phyloP scores from a whole-genome alignment of 1,284 basidiomycete genomes.

The Microbotryum silenes-acaulis region DNA sequence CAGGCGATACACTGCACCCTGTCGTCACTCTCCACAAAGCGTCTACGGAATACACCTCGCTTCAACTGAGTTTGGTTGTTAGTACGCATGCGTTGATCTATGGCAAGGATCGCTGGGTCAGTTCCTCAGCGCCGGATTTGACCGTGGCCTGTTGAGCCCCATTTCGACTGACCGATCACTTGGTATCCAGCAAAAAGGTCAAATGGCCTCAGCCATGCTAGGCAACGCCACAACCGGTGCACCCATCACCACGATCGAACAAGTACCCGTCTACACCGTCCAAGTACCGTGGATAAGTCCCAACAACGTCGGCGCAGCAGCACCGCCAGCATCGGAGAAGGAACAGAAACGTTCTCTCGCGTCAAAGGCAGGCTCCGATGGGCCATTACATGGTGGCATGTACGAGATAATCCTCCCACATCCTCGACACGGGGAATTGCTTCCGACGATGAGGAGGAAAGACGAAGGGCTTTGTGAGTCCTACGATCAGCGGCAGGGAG shows the following conservation, averaged over 20 bases:
- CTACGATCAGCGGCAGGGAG: not conserved
- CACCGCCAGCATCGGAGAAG: not conserved
- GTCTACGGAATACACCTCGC: not conserved
- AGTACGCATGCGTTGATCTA: slow-evolving; percentile 7
- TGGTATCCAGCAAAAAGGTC: not conserved
- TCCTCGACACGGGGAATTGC: not conserved
- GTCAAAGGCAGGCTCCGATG: not conserved
- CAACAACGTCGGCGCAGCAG: not conserved
- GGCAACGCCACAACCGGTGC: slow-evolving; percentile 6
- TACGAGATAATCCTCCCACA: slow-evolving; percentile 14
- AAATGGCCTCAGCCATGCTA: slow-evolving; percentile 6
- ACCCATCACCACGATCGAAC: slow-evolving; percentile 11
- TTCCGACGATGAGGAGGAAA: slow-evolving; percentile 1
- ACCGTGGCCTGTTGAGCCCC: not conserved
- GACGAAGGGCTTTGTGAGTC: slow-evolving; percentile 4
- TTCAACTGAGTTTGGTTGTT: slow-evolving; percentile 11
- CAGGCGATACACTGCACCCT: slow-evolving; percentile 1
- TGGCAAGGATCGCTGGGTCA: slow-evolving; percentile 23
- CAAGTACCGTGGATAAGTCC: slow-evolving; percentile 4
- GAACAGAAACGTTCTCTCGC: not conserved
- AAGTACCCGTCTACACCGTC: slow-evolving; percentile 5
- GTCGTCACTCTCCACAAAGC: not conserved
- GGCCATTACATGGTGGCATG: not conserved
- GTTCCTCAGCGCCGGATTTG: not conserved
- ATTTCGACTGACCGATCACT: not conserved